Conservation (phyloP, 1,284 basidiomycete genomes). For the Prillingera fragicola region DNA sequence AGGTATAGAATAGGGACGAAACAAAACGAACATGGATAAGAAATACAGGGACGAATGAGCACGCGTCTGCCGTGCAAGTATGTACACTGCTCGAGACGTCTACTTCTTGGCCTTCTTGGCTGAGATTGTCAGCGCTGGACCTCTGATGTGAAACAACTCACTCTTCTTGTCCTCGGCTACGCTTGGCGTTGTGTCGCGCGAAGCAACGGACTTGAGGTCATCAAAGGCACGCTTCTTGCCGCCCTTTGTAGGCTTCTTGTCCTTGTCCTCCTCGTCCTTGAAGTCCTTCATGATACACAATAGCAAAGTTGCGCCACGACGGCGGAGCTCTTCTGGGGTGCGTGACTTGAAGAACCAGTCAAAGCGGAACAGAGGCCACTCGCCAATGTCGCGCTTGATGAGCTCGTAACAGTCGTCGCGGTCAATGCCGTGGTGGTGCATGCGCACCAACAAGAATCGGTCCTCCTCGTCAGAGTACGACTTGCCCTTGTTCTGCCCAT, state of each 20-base stretch:
- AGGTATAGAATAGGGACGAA: background rate
- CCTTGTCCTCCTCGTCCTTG: conserved; percentile 54
- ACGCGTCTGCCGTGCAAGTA: no score
- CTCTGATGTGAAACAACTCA: conserved; percentile 1
- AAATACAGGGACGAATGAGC: no score
- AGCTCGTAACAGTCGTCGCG: conserved; percentile 89
- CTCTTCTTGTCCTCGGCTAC: conserved; percentile 19
- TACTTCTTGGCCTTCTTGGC: conserved; percentile 36
- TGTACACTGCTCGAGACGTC: conserved; percentile 3
- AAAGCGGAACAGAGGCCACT: conserved; percentile 94
- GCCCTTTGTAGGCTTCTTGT: conserved; percentile 39
- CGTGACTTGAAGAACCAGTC: conserved; percentile 99
- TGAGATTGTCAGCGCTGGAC: conserved; percentile 5
- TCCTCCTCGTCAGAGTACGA: conserved; percentile 97
- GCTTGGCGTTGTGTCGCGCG: conserved; percentile 41
- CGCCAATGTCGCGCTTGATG: conserved; percentile 93
- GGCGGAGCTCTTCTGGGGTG: conserved; percentile 81
- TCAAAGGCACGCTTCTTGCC: conserved; percentile 50
- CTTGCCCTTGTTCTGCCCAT: conserved; percentile 92
- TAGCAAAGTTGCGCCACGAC: conserved; percentile 83
- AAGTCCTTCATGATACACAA: conserved; percentile 87
- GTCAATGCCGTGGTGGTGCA: conserved; percentile 88
- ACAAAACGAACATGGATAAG: background rate
- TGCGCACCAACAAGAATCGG: conserved; percentile 83
- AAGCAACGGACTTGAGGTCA: conserved; percentile 43